Base-by-base conservation (phyloP, 1,139 yeast genomes). In the Blastobotrys raffinosifermentans region DNA sequence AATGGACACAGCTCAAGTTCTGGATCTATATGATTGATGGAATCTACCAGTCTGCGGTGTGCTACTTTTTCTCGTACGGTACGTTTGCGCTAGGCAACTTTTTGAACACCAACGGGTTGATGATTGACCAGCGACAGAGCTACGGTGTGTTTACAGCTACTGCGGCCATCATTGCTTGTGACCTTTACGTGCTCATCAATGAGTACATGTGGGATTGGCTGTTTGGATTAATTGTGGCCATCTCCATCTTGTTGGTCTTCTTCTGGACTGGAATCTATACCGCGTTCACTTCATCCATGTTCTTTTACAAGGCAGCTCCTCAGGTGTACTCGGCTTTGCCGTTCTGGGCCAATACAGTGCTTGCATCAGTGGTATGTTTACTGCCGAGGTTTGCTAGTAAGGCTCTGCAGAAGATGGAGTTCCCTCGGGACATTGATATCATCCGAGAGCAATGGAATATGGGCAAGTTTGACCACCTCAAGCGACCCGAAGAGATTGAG, bases 221-320 rank as follows among this genome's bases (percentile, higher is more conserved):
- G 37, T 77, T 89, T 5, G 48, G 70, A n/a, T 57, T 83, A 34
- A 73, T 85, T 50, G 75, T 77, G 39, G 63, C 67, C 4, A 57
- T 91, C 31, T 84, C 96, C 7, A 73, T 77, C 40, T 55, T 84
- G 38, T 55, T 87, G 30, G 70, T 87, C 32, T 84, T 78, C 57
- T 78, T 75, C 34, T 89, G 97, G 97, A 84, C 96, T 0, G 96
- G 96, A 38, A 70, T 89, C 38, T 91, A 96, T 89, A 76, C 95
- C 2, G 68, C 80, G 18, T 63, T 75, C 8, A 46, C 70, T 6
- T 63, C 69, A 33, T 73, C 93, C 34, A 71, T 66, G 7, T 94
- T 81, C 53, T 84, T 85, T 50, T 91, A 81, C 65, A 75, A 80
- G 55, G 77, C 87, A 17, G 96, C 86, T 1, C 70, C 76, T 1